Base-by-base conservation (phyloP, 805 yeast genomes). In the Crinitomyces ghanaensis region DNA sequence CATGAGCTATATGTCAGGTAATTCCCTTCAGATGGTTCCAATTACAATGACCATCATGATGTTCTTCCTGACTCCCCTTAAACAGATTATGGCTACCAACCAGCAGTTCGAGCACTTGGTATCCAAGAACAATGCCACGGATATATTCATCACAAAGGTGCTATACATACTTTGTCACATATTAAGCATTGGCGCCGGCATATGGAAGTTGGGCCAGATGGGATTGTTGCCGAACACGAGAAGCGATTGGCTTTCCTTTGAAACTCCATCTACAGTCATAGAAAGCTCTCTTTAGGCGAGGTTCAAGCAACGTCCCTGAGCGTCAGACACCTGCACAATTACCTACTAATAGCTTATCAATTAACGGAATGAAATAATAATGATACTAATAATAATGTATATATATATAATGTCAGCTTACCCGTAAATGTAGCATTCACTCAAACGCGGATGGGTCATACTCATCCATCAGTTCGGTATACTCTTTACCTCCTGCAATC, bases 171-270 rank as follows among this genome's bases (percentile, higher is more conserved):
- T 60, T 7, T 59, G 66, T 36, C 72, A 70, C 38, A 27, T 74
- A 28, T 66, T 70, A 4, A 67, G 76, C 33, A 61, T 86, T 59
- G 70, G 64, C 3, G 72, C 84, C 23, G 97, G 96, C 2, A 49
- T 85, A 12, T 85, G 83, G 74, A 91, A 91, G 54, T 60, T 91
- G 38, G 74, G 80, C 45, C 62, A 67, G 15, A 82, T 88, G 95
- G 97, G 96, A 0, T 62, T 88, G 43, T 74, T 88, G 38, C 98
- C 98, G 15, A 82, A 79, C 46, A 77, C 74, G 23, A 68, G 68
- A 29, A 77, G 93, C 43, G 98, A 88, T 52, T 91, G 97, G 97
- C 59, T 88, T 12, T 74, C 84, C 5, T 86, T 93, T 86, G 93
- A 85, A 50, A 46, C 44, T 2, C 60, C 65, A 5, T 44, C 63